Percentiles rank a stretch among this genome's conserved stretches.
Evolutionary conservation across 495 filamentous ascomycete genomes (phyloP).

Genomic region (Trichodelitschia bisporula): DNA sequence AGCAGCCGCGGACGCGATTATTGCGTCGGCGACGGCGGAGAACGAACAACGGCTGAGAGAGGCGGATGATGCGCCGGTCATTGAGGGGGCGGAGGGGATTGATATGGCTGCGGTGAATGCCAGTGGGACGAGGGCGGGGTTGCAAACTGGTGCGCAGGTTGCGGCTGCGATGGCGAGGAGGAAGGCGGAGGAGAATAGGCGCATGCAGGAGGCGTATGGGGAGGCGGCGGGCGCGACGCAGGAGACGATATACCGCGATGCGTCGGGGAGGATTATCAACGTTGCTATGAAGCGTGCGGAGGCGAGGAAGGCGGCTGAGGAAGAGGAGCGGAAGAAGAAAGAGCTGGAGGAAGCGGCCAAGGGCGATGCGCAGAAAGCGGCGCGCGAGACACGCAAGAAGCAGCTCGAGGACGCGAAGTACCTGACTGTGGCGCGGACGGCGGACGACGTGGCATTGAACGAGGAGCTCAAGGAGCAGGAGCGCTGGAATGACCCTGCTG

Average conservation of each 20-base stretch:
- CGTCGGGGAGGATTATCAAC: slow-evolving; percentile 75
- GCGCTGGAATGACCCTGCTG: slow-evolving; percentile 88
- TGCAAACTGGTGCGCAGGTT: slow-evolving; percentile 63
- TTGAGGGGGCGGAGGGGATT: slow-evolving; percentile 6
- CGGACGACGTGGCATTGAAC: slow-evolving; percentile 68
- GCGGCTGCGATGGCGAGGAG: slow-evolving; percentile 37
- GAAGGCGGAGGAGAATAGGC: slow-evolving; percentile 22
- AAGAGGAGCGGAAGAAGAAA: slow-evolving; percentile 40
- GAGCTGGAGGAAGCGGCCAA: slow-evolving; percentile 38
- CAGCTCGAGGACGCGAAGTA: slow-evolving; percentile 50
- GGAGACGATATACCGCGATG: slow-evolving; percentile 86
- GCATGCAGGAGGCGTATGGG: slow-evolving; percentile 21
- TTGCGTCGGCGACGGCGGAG: slow-evolving; percentile 48
- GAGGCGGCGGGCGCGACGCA: slow-evolving; percentile 19
- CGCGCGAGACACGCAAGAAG: slow-evolving; percentile 30
- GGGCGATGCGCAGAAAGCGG: slow-evolving; percentile 57
- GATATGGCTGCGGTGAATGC: slow-evolving; percentile 36
- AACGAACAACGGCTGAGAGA: slow-evolving; percentile 19
- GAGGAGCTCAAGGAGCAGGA: slow-evolving; percentile 46
- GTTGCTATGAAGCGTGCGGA: slow-evolving; percentile 76
- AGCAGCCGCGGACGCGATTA: slow-evolving; percentile 58
- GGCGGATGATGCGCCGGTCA: slow-evolving; percentile 19
- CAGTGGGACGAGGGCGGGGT: slow-evolving; percentile 60
- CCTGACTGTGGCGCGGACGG: slow-evolving; percentile 53
- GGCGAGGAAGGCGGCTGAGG: slow-evolving; percentile 37